A percentile compares a stretch with the other conserved stretches of the same genome.
These are phyloP conservation scores for Odontarrhena argentea DNA, from an alignment of 345 rosid genomes.

Conservation along the genomic window DNA sequence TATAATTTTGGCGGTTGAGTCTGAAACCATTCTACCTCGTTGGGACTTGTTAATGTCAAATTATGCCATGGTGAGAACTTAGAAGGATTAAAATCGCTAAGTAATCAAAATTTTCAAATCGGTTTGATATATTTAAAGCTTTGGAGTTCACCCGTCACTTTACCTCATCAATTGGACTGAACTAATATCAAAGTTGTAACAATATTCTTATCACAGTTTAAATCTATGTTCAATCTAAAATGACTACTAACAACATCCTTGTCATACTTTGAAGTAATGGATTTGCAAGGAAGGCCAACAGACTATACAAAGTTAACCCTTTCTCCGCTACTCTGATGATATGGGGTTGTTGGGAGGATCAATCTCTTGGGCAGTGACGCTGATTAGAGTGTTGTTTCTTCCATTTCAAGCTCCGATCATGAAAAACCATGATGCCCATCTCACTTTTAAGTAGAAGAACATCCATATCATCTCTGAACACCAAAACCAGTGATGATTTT, in stretches of 20 bases:
- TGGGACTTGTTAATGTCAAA: not conserved
- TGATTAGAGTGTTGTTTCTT: conserved; percentile 9
- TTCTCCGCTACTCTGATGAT: not conserved
- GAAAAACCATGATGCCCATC: conserved; percentile 59
- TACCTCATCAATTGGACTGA: too few relatives aligned
- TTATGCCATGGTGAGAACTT: not conserved
- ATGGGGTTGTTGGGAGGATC: conserved; percentile 15
- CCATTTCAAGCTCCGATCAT: conserved; percentile 51
- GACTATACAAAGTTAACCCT: not conserved
- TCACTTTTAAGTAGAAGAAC: conserved; percentile 46
- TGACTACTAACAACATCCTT: too few relatives aligned
- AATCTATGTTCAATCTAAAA: too few relatives aligned
- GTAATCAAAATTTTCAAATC: not conserved
- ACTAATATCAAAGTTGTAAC: too few relatives aligned
- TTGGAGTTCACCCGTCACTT: not conserved
- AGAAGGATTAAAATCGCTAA: not conserved
- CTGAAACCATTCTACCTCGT: conserved; percentile 19
- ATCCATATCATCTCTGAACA: not conserved
- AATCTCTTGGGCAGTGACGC: conserved; percentile 6
- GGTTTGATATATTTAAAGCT: not conserved
- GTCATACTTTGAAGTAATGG: not conserved
- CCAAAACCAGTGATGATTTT: conserved; percentile 10
- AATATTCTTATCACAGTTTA: too few relatives aligned
- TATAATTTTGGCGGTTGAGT: conserved; percentile 32
- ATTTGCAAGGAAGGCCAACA: not conserved